Conservation (phyloP, 2,329 filamentous ascomycete species). For the Colletotrichum abscissum region DNA sequence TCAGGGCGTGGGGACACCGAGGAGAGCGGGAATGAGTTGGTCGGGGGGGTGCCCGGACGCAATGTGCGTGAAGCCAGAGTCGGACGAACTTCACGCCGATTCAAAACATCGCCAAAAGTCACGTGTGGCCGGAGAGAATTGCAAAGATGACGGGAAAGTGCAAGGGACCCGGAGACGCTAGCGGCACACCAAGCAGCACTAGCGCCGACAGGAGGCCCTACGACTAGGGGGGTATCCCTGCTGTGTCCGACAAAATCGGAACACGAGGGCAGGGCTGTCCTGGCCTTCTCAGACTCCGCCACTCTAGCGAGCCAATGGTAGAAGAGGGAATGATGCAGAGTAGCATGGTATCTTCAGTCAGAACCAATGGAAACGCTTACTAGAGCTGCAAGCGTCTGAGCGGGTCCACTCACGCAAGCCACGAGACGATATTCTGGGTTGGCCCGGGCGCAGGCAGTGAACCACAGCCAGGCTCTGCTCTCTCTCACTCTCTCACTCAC, state of each 20-base stretch:
- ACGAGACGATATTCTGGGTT: constrained; percentile 25
- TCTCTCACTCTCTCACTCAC: neutral
- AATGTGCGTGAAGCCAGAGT: constrained; percentile 32
- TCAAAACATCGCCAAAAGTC: constrained; percentile 29
- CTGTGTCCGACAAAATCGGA: constrained; percentile 7
- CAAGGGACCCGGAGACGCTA: neutral
- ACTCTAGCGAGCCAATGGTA: constrained; percentile 32
- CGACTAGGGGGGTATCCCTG: neutral
- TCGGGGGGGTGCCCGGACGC: constrained; percentile 32
- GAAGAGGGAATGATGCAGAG: neutral
- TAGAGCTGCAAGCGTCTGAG: constrained; percentile 18
- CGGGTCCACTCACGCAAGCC: constrained; percentile 22
- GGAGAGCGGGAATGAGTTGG: constrained; percentile 33
- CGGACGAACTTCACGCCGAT: constrained; percentile 32
- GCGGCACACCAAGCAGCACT: neutral
- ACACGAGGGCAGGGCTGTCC: constrained; percentile 22
- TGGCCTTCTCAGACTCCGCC: constrained; percentile 22
- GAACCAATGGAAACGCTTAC: neutral
- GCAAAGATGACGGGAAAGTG: constrained; percentile 23
- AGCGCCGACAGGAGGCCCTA: neutral
- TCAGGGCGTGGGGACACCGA: constrained; percentile 35
- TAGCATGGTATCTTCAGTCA: neutral
- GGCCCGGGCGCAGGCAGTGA: constrained; percentile 1
- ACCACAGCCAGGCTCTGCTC: constrained; percentile 1
- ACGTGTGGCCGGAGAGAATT: constrained; percentile 16